Conservation (phyloP, 805 yeast species). For the Kockiozyma suomiensis region DNA sequence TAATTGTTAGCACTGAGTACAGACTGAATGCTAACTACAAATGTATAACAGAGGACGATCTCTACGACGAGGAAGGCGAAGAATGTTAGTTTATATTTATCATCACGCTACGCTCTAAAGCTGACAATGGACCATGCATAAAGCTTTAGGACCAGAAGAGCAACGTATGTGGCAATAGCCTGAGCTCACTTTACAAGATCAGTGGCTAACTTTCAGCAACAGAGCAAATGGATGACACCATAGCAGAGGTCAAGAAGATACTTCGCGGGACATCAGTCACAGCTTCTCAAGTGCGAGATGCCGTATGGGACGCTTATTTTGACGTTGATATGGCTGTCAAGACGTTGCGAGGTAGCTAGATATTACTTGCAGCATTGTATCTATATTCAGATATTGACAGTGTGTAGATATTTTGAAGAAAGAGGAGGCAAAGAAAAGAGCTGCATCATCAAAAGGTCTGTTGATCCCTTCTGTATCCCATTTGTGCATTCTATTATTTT, state of each 20-base stretch:
- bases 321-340: slow-evolving; percentile 55
- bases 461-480: neutral
- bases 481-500: neutral
- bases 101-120: neutral
- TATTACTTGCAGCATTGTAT: too few species aligned
- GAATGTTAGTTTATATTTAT: neutral
- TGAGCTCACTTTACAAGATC: neutral
- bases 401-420: slow-evolving; percentile 30
- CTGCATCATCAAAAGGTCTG: slow-evolving; percentile 24
- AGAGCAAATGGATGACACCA: slow-evolving; percentile 37
- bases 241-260: slow-evolving; percentile 33
- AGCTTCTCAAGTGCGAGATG: slow-evolving; percentile 57
- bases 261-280: slow-evolving; percentile 47
- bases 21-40: neutral
- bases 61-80: slow-evolving; percentile 35
- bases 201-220: neutral
- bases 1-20: neutral
- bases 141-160: slow-evolving; percentile 38
- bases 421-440: slow-evolving; percentile 17
- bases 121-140: too few species aligned
- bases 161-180: slow-evolving; percentile 29
- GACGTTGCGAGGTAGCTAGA: slow-evolving; percentile 46
- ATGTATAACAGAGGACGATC: slow-evolving; percentile 23
- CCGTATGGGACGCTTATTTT: slow-evolving; percentile 62
- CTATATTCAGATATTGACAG: neutral